phyloP scores from a whole-genome alignment of 2,329 filamentous ascomycete genomes.

The Fusarium sp. region DNA sequence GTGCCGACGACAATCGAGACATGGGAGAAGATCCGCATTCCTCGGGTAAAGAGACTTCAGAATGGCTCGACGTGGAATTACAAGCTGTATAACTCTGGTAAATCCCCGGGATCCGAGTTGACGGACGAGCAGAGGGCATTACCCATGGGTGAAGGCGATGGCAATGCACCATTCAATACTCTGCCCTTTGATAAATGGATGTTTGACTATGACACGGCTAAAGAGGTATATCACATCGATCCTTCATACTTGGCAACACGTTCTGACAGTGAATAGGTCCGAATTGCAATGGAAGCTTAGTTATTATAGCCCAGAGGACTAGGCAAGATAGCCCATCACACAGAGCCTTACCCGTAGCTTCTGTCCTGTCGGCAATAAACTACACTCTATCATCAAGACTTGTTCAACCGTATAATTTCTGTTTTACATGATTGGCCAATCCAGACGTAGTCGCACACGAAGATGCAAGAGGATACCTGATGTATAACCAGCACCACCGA shows the following conservation, averaged over 20 bases:
- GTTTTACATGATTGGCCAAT: fast-evolving
- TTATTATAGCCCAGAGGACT: fast-evolving
- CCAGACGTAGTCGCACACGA: neutral
- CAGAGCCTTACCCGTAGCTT: neutral
- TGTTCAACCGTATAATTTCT: neutral
- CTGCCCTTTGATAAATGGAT: neutral
- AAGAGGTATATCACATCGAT: fast-evolving
- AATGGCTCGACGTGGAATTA: neutral
- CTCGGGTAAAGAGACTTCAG: neutral
- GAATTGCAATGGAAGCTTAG: neutral
- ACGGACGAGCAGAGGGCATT: neutral
- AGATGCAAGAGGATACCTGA: neutral
- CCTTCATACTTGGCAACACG: fast-evolving
- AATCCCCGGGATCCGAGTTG: neutral
- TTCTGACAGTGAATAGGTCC: neutral
- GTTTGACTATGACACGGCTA: neutral
- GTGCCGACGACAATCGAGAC: neutral
- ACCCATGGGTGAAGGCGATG: neutral
- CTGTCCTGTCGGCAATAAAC: fast-evolving
- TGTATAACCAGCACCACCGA: fast-evolving
- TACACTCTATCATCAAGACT: fast-evolving
- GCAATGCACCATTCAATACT: neutral
- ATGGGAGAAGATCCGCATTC: neutral
- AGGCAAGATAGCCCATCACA: neutral
- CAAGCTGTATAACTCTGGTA: neutral